Base-by-base conservation (phyloP, 768 basidiomycete genomes). In the Leccinum rimulosum region DNA sequence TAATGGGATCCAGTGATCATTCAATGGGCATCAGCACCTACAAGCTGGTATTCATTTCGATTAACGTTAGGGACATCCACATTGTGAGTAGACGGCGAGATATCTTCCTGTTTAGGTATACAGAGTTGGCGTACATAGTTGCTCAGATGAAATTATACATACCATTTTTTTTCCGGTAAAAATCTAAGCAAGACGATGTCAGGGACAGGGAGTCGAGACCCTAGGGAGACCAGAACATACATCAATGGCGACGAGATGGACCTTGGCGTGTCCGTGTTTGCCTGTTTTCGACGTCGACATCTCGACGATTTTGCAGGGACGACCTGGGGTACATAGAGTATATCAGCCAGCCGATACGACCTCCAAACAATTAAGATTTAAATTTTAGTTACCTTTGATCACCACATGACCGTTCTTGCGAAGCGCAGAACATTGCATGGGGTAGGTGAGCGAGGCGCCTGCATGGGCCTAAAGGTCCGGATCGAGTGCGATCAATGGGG, bases 281-380 rank as follows among this genome's bases (percentile, higher is more conserved):
- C 96, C 95, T 51, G 95, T 96, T 87, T 98, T 98, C 75, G 95
- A 98, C 80, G 95, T 97, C 63, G 94, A 96, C 95, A 97, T 98
- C 76, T 97, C 95, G 69, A 95, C 87, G 79, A 94, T 94, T 83
- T 98, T 98, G 91, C 95, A 98, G 66, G 95, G 95, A 68, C 95
- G 87, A 67, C 82, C 89, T 90, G 47, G 28, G 28, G 64, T 28
- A 50, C 22, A 36, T 33, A 12, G 35, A 28, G 47, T 9, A 31
- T 6, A 48, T 54, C 22, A 57, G 50, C 56, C 43, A 40, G 52
- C 14, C 58, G 55, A 60, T 59, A 19, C 50, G 43, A 35, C 48
- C 55, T 25, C 6, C 22, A 8, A 8, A 52, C 3, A 3, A 17
- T 4, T 30, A 27, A 38, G 22, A 22, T 27, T 14, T 15, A 3